Evolutionary conservation across 2,329 filamentous ascomycete genomes (phyloP), one percentile per base, ranked within the genome.

Genomic region (Phaeophleospora eucalypticola): DNA sequence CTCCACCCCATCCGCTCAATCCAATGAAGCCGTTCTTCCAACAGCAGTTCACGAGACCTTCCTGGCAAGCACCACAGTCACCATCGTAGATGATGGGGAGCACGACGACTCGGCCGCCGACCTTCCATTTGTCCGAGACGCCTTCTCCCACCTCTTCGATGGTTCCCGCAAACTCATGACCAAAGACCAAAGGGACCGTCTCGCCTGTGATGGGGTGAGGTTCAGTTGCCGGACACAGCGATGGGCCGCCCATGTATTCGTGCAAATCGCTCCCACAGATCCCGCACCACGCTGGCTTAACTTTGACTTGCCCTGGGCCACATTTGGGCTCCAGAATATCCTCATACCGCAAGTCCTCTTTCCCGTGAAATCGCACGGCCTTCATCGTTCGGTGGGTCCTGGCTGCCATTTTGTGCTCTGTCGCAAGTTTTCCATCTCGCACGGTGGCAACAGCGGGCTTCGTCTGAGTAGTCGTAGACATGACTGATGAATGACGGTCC

Each of bases 191-290:
- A n/a, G 73, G 76, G 2, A 74, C 66, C 4, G 65, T 71, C 59
- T 77, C 77, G 38, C 69, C 68, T 3, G 76, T 80, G 49, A 79
- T 75, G 0, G 75, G 74, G 62, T 79, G 77, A 3, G 76, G 74
- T n/a, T 68, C 71, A 1, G 70, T 71, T 24, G 53, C 41, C 0
- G 76, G 77, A 52, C 73, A 76, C 7, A 68, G 54, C 3, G 57
- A 61, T 2, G 65, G 64, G 9, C 65, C 65, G 9, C 64, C 65
- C 8, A 67, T 49, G 40, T 62, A 68, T 18, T 46, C 43, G 16
- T 43, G 33, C 17, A 38, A 15, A 37, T 45, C 39, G 32, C 17
- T 27, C 16, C 52, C 62, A 35, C 61, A 63, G 32, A 65, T 65
- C 20, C 63, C 64, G 49, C 62, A 65, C 65, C 65, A 67, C 10